Evolutionary conservation across 345 rosid genomes (phyloP).

Genomic region (Hibiscus trionum): DNA sequence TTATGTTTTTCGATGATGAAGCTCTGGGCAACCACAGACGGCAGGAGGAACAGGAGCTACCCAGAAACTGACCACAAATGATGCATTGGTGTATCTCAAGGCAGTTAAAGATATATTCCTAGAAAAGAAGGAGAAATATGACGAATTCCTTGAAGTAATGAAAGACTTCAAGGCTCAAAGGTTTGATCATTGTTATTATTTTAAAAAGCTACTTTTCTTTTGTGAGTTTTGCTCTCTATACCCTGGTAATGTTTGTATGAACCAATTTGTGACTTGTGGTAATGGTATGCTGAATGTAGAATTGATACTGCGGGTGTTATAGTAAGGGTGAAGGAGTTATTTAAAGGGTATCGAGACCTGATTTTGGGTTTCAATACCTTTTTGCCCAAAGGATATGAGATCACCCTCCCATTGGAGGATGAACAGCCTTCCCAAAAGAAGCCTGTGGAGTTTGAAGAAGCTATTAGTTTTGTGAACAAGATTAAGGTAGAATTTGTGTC

Average conservation of each 20-base stretch:
- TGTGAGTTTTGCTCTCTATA: neutral
- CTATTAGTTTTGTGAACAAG: constrained; percentile 92
- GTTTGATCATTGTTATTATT: constrained; percentile 25
- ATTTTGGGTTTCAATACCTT: constrained; percentile 95
- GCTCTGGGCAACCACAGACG: constrained; percentile 56
- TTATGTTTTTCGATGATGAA: constrained; percentile 28
- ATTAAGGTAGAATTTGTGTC: constrained; percentile 46
- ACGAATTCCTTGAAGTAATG: constrained; percentile 93
- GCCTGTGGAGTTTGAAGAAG: constrained; percentile 93
- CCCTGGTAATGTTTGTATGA: constrained; percentile 6
- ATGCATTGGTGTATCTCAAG: constrained; percentile 86
- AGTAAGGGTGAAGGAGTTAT: constrained; percentile 81
- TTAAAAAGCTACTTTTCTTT: neutral
- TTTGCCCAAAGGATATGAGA: constrained; percentile 92
- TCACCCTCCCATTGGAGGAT: constrained; percentile 62
- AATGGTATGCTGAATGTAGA: constrained; percentile 31
- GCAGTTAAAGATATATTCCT: constrained; percentile 83
- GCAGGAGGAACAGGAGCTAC: constrained; percentile 39
- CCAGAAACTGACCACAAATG: constrained; percentile 83
- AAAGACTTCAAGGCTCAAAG: constrained; percentile 95
- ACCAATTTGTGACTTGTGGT: constrained; percentile 9
- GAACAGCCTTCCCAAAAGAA: constrained; percentile 71
- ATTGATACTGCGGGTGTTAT: constrained; percentile 91
- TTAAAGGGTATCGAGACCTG: constrained; percentile 75
- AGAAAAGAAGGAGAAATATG: constrained; percentile 80